Conservation (phyloP, 2,329 filamentous ascomycete genomes). For the Colletotrichum musae region DNA sequence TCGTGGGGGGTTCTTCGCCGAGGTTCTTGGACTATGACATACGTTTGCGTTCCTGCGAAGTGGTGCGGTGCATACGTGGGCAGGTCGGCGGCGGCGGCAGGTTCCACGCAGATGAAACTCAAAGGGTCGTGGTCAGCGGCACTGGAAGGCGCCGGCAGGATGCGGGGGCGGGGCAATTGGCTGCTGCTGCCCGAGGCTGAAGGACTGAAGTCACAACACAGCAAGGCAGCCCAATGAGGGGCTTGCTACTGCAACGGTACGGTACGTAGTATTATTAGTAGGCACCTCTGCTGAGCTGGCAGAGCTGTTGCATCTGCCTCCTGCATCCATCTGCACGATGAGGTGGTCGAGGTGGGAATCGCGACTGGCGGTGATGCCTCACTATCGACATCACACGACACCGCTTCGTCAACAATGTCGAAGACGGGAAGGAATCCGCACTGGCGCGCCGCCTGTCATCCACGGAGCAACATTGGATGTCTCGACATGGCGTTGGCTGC, state of each 20-base stretch:
- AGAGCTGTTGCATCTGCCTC: conserved; percentile 2
- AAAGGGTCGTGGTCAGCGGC: conserved; percentile 28
- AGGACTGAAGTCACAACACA: conserved; percentile 1
- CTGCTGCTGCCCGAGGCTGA: conserved; percentile 24
- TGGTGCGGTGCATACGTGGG: conserved; percentile 28
- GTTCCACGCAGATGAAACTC: conserved; percentile 41
- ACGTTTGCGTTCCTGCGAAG: conserved; percentile 32
- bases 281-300: conserved; percentile 24
- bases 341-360: conserved; percentile 25
- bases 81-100: conserved; percentile 23
- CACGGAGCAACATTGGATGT: too few relatives aligned
- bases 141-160: neutral
- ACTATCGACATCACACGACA: conserved; percentile 9
- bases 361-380: conserved; percentile 29
- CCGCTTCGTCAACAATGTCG: neutral
- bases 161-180: conserved; percentile 27
- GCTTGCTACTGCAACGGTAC: neutral
- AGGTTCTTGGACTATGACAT: conserved; percentile 28
- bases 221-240: conserved; percentile 9
- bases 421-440: too few relatives aligned
- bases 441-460: too few relatives aligned
- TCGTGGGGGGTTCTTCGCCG: conserved; percentile 15
- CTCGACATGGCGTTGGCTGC: too few relatives aligned
- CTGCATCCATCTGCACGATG: conserved; percentile 28
- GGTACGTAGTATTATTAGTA: neutral